These are phyloP conservation scores for Tausonia pullulans DNA, from an alignment of 1,284 basidiomycete species.

Conservation along the genomic window DNA sequence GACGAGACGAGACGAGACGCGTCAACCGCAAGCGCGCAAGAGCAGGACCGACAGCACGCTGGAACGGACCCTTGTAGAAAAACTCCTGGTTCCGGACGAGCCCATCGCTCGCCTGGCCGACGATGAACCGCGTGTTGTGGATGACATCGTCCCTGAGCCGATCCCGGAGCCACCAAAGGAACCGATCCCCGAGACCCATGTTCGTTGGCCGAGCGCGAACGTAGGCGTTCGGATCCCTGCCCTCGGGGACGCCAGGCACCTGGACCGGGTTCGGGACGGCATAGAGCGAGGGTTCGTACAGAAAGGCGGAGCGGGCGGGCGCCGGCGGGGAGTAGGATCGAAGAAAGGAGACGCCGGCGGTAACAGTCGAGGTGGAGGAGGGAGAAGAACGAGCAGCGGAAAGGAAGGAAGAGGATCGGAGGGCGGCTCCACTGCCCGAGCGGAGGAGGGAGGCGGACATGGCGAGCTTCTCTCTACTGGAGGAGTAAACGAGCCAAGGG, in stretches of 20 bases:
- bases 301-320: not conserved
- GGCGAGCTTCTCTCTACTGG: no score
- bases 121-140: conserved; percentile 42
- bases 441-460: no score
- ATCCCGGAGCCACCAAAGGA: no score
- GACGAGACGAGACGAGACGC: not conserved
- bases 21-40: not conserved
- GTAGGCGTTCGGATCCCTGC: not conserved
- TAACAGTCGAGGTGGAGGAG: no score
- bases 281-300: conserved; percentile 7
- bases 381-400: no score
- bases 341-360: no score
- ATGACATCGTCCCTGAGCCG: conserved; percentile 30
- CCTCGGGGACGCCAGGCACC: not conserved
- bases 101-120: conserved; percentile 41
- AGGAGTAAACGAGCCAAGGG: no score
- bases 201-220: conserved; percentile 18
- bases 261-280: not conserved
- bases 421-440: no score
- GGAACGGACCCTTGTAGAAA: conserved; percentile 35
- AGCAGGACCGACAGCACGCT: not conserved
- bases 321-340: no score
- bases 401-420: no score
- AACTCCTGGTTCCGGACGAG: conserved; percentile 37
- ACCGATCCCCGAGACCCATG: no score